Conservation (phyloP, 2,329 filamentous ascomycete genomes). For the Calonectria ilicicola region DNA sequence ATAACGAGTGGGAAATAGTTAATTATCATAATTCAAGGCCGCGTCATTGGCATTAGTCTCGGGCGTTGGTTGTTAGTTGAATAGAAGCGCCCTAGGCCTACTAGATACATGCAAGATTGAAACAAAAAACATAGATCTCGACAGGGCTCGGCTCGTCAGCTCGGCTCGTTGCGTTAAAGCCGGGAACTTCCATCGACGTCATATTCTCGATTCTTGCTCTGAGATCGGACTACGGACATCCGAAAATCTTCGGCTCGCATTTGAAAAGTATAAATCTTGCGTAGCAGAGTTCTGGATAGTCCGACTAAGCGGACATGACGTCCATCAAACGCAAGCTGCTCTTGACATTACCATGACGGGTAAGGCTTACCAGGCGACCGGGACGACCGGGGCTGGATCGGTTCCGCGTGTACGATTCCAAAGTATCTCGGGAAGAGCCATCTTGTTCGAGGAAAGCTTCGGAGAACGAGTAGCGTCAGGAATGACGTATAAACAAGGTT, state of each 20-base stretch:
- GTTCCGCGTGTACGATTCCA: neutral
- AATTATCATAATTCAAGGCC: neutral
- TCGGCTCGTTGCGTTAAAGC: neutral
- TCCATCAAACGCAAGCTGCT: slow-evolving; percentile 14
- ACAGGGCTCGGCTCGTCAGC: neutral
- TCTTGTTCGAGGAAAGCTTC: neutral
- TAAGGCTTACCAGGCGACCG: slow-evolving; percentile 28
- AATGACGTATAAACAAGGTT: slow-evolving; percentile 3
- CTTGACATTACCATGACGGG: slow-evolving; percentile 24
- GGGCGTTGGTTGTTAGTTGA: neutral
- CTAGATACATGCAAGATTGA: neutral
- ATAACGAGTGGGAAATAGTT: neutral
- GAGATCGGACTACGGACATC: slow-evolving; percentile 1
- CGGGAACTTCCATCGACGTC: neutral
- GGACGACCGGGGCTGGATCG: slow-evolving; percentile 17
- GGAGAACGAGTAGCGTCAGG: neutral
- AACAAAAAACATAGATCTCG: too few relatives aligned
- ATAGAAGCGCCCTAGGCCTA: neutral
- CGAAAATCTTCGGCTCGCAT: slow-evolving; percentile 18
- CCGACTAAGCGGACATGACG: slow-evolving; percentile 29
- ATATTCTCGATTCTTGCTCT: neutral
- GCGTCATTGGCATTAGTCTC: neutral
- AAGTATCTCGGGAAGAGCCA: neutral
- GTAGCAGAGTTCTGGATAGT: slow-evolving; percentile 27
- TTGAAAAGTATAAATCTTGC: slow-evolving; percentile 23